Evolutionary conservation across 192 early-diverging fungal genomes (phyloP).

Genomic region (Chytriomyces confervae): DNA sequence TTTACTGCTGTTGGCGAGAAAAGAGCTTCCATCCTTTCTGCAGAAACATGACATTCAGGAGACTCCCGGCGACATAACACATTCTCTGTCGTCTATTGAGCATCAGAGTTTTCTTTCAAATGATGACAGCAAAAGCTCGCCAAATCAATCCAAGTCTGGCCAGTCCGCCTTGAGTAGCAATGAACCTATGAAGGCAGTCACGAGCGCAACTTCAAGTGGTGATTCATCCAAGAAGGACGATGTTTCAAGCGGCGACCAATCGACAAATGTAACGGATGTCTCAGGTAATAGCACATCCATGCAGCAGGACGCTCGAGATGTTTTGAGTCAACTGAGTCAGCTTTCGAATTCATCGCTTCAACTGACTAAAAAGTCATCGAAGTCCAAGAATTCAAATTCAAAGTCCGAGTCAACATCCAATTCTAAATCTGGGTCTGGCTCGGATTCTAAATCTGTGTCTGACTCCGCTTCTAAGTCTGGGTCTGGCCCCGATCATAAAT

Average conservation of each 20-base stretch:
- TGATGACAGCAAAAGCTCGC: neutral
- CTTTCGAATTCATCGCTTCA: slow-evolving; percentile 18
- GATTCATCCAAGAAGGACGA: no score
- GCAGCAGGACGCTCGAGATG: slow-evolving; percentile 9
- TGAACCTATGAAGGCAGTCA: no score
- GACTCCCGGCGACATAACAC: neutral
- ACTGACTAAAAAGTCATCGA: neutral
- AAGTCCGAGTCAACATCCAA: no score
- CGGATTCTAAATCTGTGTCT: no score
- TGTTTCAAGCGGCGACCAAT: no score
- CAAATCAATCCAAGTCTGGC: slow-evolving; percentile 5
- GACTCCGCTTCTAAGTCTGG: no score
- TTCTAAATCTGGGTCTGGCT: no score
- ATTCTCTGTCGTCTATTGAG: slow-evolving; percentile 30
- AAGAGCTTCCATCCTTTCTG: neutral
- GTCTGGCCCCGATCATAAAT: no score
- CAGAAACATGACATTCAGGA: neutral
- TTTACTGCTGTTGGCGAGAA: neutral
- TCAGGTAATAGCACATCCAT: no score
- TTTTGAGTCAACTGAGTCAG: slow-evolving; percentile 22
- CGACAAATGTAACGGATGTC: no score
- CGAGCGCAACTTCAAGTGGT: no score
- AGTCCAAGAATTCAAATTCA: neutral
- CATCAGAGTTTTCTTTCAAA: slow-evolving; percentile 20
- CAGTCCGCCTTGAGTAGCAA: no score